phyloP scores from a whole-genome alignment of 2,329 filamentous ascomycete genomes.

The Shiraia sp. region DNA sequence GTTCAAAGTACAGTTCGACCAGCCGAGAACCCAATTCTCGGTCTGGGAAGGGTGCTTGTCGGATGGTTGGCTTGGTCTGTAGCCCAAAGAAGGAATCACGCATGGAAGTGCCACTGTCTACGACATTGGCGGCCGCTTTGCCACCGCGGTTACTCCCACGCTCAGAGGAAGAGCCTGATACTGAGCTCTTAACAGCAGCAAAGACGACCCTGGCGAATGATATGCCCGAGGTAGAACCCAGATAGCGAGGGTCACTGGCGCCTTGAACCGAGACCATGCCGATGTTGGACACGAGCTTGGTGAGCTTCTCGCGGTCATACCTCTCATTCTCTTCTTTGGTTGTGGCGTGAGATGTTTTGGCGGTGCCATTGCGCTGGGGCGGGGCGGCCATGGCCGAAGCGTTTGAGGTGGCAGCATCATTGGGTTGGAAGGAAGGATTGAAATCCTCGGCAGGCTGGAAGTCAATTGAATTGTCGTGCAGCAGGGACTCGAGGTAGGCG shows the following conservation, averaged over 20 bases:
- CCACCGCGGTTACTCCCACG: slow-evolving; percentile 64
- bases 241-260: slow-evolving; percentile 75
- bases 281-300: slow-evolving; percentile 70
- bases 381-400: slow-evolving; percentile 10
- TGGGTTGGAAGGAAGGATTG: slow-evolving; percentile 46
- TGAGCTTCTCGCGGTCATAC: slow-evolving; percentile 64
- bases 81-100: slow-evolving; percentile 97
- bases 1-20: slow-evolving; percentile 87
- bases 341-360: slow-evolving; percentile 17
- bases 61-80: slow-evolving; percentile 85
- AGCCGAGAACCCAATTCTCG: slow-evolving; percentile 73
- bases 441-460: slow-evolving; percentile 74
- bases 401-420: slow-evolving; percentile 28
- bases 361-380: slow-evolving; percentile 27
- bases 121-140: slow-evolving; percentile 52
- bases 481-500: slow-evolving; percentile 76
- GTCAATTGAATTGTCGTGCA: slow-evolving; percentile 69
- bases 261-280: slow-evolving; percentile 79
- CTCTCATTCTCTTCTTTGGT: slow-evolving; percentile 49
- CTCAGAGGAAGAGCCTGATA: slow-evolving; percentile 61
- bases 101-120: slow-evolving; percentile 74
- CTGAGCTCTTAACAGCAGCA: slow-evolving; percentile 83
- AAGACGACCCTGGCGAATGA: slow-evolving; percentile 95
- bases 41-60: slow-evolving; percentile 81
- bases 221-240: slow-evolving; percentile 86